Evolutionary conservation across 2,329 filamentous ascomycete species (phyloP).

Genomic region (Alternaria arbusti): DNA sequence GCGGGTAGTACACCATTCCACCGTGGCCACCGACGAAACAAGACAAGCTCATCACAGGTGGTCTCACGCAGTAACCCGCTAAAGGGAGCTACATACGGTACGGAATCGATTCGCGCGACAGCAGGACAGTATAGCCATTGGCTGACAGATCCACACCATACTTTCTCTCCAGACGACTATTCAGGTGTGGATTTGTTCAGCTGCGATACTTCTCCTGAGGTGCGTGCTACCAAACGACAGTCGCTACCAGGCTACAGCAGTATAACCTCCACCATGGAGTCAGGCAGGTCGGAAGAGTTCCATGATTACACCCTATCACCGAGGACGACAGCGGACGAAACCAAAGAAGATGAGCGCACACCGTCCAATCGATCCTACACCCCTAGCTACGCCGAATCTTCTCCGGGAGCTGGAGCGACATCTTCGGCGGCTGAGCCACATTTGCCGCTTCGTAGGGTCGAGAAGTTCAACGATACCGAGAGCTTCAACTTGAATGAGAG

Average conservation of each 20-base stretch:
- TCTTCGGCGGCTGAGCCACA: too few species aligned
- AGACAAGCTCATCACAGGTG: background rate
- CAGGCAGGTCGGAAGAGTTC: background rate
- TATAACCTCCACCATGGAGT: background rate
- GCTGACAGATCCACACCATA: background rate
- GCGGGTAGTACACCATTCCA: background rate
- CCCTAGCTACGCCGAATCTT: too few species aligned
- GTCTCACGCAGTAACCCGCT: background rate
- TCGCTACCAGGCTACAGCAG: background rate
- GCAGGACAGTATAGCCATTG: background rate
- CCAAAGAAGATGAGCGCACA: background rate
- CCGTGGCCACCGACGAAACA: background rate
- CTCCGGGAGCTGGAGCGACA: background rate
- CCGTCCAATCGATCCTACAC: background rate
- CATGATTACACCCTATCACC: too few species aligned
- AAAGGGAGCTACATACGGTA: background rate
- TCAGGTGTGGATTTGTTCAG: background rate
- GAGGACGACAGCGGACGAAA: background rate
- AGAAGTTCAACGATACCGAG: background rate
- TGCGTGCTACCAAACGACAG: background rate
- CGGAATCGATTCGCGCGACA: background rate
- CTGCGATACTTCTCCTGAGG: background rate
- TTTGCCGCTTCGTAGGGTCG: background rate
- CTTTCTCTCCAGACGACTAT: background rate
- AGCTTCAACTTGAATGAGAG: accelerated